Percentiles rank a stretch among this genome's conserved stretches.
These are phyloP conservation scores for Talaromyces thailandensis DNA, from an alignment of 495 filamentous ascomycete genomes.

Conservation along the genomic window DNA sequence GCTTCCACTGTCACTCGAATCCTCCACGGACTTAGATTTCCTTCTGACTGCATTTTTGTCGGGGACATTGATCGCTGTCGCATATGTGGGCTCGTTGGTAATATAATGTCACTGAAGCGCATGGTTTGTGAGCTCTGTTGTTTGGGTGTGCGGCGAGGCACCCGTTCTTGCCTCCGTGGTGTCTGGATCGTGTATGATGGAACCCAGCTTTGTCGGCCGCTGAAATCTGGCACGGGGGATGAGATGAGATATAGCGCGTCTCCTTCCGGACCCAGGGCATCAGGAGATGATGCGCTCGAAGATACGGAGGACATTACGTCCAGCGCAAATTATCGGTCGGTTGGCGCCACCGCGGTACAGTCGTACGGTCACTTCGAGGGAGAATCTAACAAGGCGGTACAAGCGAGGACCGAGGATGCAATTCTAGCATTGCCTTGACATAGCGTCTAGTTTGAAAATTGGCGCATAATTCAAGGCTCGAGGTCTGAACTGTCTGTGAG, in stretches of 20 bases:
- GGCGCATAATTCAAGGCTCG: neutral
- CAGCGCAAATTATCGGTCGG: slow-evolving; percentile 9
- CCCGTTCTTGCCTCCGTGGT: slow-evolving; percentile 26
- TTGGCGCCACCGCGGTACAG: slow-evolving; percentile 9
- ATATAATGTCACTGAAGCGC: slow-evolving; percentile 36
- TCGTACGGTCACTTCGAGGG: neutral
- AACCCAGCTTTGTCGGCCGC: slow-evolving; percentile 35
- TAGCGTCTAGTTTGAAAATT: neutral
- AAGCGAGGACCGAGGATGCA: neutral
- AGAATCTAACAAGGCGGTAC: slow-evolving; percentile 8
- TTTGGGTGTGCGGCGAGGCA: slow-evolving; percentile 2
- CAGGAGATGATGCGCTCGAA: slow-evolving; percentile 35
- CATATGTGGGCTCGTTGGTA: slow-evolving; percentile 30
- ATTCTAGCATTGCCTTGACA: neutral
- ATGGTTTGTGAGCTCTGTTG: slow-evolving; percentile 26
- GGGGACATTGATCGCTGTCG: slow-evolving; percentile 30
- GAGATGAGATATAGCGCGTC: slow-evolving; percentile 38
- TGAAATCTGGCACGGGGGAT: slow-evolving; percentile 32
- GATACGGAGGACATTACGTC: slow-evolving; percentile 15
- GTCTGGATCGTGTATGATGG: slow-evolving; percentile 30
- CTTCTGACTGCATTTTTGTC: slow-evolving; percentile 24
- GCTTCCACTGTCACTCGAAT: slow-evolving; percentile 51
- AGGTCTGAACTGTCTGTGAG: neutral
- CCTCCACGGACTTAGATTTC: slow-evolving; percentile 45
- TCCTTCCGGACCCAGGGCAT: slow-evolving; percentile 37